Conservation (phyloP, 2,329 filamentous ascomycete species). For the Tolypocladium cylindrosporum region DNA sequence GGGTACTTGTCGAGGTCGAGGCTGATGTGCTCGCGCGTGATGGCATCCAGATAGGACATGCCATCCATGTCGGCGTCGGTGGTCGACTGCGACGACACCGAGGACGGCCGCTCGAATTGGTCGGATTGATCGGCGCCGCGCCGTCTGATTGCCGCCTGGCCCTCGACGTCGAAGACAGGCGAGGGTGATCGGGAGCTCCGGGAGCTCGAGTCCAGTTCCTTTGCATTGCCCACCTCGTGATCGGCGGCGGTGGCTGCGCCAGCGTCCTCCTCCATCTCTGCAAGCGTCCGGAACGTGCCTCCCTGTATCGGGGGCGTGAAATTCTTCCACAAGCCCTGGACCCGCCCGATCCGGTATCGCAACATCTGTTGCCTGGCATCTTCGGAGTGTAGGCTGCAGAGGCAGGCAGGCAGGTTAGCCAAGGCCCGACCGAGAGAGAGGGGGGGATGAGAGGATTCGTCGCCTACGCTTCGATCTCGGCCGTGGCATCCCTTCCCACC, state of each 20-base stretch:
- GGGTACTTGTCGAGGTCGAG: slow-evolving; percentile 77
- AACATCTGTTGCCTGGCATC: slow-evolving; percentile 70
- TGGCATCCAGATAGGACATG: slow-evolving; percentile 56
- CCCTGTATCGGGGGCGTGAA: slow-evolving; percentile 89
- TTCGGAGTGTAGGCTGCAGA: slow-evolving; percentile 64
- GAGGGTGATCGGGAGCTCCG: slow-evolving; percentile 43
- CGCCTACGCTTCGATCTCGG: slow-evolving; percentile 80
- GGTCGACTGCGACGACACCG: slow-evolving; percentile 28
- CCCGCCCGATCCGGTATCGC: slow-evolving; percentile 71
- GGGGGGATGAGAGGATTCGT: not conserved
- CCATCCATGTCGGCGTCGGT: slow-evolving; percentile 44
- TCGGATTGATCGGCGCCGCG: slow-evolving; percentile 8
- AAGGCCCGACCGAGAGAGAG: not conserved
- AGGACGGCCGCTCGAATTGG: not conserved
- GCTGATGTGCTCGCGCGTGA: slow-evolving; percentile 62
- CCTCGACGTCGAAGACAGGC: slow-evolving; percentile 35
- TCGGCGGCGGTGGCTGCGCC: slow-evolving; percentile 6
- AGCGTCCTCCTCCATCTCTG: slow-evolving; percentile 26
- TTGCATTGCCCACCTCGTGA: slow-evolving; percentile 6
- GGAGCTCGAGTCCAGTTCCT: slow-evolving; percentile 28
- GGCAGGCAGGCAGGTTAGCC: not conserved
- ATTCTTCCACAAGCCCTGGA: slow-evolving; percentile 77
- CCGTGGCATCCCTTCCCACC: slow-evolving; percentile 87
- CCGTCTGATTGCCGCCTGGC: slow-evolving; percentile 14
- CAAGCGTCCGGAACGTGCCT: slow-evolving; percentile 55